These are phyloP conservation scores for Pterocarpus macrocarpus DNA, from an alignment of 306 rosid genomes.

Conservation along the genomic window DNA sequence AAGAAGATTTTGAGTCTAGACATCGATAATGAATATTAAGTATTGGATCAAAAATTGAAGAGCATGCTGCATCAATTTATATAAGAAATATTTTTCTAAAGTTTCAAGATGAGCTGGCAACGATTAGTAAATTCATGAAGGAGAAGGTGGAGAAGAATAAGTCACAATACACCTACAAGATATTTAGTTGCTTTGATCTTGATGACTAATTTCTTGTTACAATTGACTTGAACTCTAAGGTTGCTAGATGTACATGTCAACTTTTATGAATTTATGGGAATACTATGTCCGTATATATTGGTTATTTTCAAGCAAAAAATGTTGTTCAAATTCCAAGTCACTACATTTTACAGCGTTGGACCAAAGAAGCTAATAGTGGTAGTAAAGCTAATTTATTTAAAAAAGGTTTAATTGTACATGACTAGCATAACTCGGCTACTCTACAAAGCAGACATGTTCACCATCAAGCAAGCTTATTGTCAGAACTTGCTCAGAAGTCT, in stretches of 20 bases:
- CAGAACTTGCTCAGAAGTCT: background rate
- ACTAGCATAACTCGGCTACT: no score
- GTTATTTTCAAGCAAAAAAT: background rate
- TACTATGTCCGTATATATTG: background rate
- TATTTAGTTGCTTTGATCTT: background rate
- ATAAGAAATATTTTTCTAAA: background rate
- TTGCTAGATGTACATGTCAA: background rate
- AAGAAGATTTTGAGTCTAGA: background rate
- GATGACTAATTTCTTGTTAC: background rate
- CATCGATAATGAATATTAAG: background rate
- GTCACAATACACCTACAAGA: background rate
- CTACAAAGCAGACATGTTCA: background rate
- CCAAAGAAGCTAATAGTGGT: background rate
- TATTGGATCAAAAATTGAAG: background rate
- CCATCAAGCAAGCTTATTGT: background rate
- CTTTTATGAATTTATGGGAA: background rate
- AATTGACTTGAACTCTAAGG: background rate
- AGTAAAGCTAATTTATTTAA: no score
- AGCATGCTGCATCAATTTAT: background rate
- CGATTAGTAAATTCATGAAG: background rate
- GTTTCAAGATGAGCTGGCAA: background rate
- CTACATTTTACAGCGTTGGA: background rate
- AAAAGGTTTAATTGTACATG: no score
- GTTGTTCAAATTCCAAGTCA: background rate
- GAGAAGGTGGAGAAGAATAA: background rate